Evolutionary conservation across 345 rosid species (phyloP), one percentile per base, ranked within the genome.

Genomic region (Diplotaxis tenuifolia): DNA sequence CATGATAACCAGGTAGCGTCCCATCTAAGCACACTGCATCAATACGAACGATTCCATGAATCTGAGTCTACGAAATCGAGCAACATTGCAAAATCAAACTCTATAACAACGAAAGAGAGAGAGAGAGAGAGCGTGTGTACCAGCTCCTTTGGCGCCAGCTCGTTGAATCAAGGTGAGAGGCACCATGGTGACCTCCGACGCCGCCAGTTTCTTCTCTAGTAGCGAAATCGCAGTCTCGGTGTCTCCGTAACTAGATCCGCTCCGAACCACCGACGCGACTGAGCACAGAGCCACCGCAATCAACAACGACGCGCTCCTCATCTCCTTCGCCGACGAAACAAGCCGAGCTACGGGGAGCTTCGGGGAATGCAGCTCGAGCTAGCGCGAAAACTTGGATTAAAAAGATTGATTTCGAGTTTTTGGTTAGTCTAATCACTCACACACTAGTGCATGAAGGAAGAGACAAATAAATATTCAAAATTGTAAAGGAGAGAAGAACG

Each of bases 101-200:
- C 42, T 22, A 49, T n/a, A 7, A 36, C 2, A 53, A 12, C 3
- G 42, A 4, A 34, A 18, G 55, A 18, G 5, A 2, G 9, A 19
- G 56, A 9, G 25, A 3, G 14, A 25, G 38, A 59, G 23, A 16
- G 19, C 9, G 28, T 16, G 62, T 6, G 14, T 82, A 91, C 98
- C 92, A 76, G 98, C 97, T 86, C 97, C 96, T 74, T 84, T 86
- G 36, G 90, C 75, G 34, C 74, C 91, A 83, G 96, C 97, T 79
- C 91, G 88, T 3, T 77, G 82, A 72, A 93, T 89, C 72, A 91
- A 90, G 72, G 96, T 86, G 69, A 93, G 94, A 54, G 82, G 86
- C 15, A 89, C 88, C 90, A 78, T 81, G 54, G 76, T 69, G 70
- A 83, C 87, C 2, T 28, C 84, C 58, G 54, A 32, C 67, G 19